These are phyloP conservation scores for Cystobasidium sp. DNA, from an alignment of 1,284 basidiomycete genomes.

Conservation along the genomic window DNA sequence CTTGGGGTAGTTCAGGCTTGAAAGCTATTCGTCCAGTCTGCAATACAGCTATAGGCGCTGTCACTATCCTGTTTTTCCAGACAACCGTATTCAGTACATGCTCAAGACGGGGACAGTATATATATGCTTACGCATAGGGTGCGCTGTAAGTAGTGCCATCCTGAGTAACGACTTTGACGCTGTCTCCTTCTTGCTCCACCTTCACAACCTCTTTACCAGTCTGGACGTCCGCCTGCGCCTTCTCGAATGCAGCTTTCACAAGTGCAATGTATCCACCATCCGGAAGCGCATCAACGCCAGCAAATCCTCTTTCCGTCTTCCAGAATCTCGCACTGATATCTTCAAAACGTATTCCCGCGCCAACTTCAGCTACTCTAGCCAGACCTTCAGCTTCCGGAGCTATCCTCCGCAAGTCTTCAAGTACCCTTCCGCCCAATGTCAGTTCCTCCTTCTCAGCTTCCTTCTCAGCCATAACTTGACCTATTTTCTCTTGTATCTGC, in stretches of 20 bases:
- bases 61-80: constrained; percentile 52
- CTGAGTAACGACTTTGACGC: constrained; percentile 53
- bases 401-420: constrained; percentile 17
- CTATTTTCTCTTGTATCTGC: constrained; percentile 6
- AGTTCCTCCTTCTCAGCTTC: constrained; percentile 24
- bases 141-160: constrained; percentile 55
- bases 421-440: constrained; percentile 13
- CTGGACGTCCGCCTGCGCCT: constrained; percentile 57
- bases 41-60: constrained; percentile 60
- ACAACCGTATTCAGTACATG: background rate
- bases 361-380: constrained; percentile 24
- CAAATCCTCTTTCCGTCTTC: constrained; percentile 58
- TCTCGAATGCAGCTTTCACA: constrained; percentile 56
- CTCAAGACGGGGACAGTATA: background rate
- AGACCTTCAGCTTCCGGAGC: constrained; percentile 26
- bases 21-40: constrained; percentile 54
- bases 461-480: constrained; percentile 18
- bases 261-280: constrained; percentile 60
- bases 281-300: constrained; percentile 61
- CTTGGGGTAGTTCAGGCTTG: constrained; percentile 54
- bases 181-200: constrained; percentile 46
- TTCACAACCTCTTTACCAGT: constrained; percentile 54
- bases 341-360: constrained; percentile 60
- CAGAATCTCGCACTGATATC: constrained; percentile 57
- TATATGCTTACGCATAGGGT: constrained; percentile 49